Evolutionary conservation across 202 grass and related monocot genomes (phyloP), one percentile per base, ranked within the genome.

Genomic region (Hordeum pubiflorum): DNA sequence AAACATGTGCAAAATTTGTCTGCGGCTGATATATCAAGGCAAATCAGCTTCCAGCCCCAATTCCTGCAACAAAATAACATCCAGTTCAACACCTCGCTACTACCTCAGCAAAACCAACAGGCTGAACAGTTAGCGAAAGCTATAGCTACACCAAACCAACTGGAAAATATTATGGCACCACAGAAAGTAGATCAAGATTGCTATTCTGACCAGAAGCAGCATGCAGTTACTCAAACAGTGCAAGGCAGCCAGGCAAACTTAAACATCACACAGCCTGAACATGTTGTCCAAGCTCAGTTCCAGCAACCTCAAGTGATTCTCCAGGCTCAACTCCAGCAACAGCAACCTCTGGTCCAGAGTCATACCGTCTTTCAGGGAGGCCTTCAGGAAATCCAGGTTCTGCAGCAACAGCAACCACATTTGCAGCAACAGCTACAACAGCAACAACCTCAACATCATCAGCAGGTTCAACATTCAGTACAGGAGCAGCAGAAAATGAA

Each of bases 31-130:
- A 10, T 90, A 66, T 84, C 88, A 18, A 90, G 86, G 77, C 88
- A 97, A 80, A 82, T 90, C 67, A 82, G 72, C 64, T 76, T 91
- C 55, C 93, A 93, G 26, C 74, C 83, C 63, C 93, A 90, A 74
- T 89, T 91, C 60, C 65, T 86, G 80, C 90, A 90, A 63, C 90
- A 89, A 88, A 92, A 91, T 64, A 83, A 85, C 31, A 88, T 81
- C 40, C 87, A 89, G 26, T 84, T 87, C 72, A 86, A 81, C 58
- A 77, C 63, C 58, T 58, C 86, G 3, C 26, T 81, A 81, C 24
- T 87, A 57, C 86, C 90, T 87, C 78, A 83, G 71, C 86, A 91
- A 85, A 85, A 78, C 58, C 84, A 89, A 57, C 84, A 87, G 73
- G 60, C 58, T 0, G 83, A 93, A 80, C 85, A 87, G 6, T 70